phyloP scores from a whole-genome alignment of 345 rosid species.

The Sapria himalayana region DNA sequence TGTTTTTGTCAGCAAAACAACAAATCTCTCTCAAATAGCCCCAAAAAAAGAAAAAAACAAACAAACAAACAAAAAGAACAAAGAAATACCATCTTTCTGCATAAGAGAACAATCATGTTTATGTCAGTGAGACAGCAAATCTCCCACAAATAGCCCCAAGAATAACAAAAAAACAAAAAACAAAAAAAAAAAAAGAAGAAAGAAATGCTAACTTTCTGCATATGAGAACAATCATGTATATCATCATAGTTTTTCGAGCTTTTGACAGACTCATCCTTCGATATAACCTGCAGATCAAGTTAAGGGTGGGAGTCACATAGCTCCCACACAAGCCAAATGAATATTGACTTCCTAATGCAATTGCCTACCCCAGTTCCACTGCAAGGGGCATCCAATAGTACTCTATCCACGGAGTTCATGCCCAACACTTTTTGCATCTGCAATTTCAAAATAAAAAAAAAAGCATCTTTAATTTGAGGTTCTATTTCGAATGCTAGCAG shows the following conservation, averaged over 20 bases:
- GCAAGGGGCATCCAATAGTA: slow-evolving; percentile 90
- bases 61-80: no score
- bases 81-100: no score
- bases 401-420: slow-evolving; percentile 57
- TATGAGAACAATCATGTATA: slow-evolving; percentile 48
- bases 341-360: background rate
- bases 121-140: no score
- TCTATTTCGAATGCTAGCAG: no score
- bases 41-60: no score
- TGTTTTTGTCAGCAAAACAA: no score
- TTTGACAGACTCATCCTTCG: slow-evolving; percentile 88
- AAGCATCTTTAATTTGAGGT: no score
- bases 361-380: slow-evolving; percentile 91
- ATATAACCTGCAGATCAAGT: slow-evolving; percentile 28
- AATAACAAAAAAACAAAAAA: background rate
- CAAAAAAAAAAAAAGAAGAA: background rate
- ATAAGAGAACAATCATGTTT: no score
- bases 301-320: slow-evolving; percentile 8
- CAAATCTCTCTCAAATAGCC: no score
- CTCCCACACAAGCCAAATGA: slow-evolving; percentile 1
- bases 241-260: slow-evolving; percentile 65
- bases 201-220: slow-evolving; percentile 57
- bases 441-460: slow-evolving; percentile 8
- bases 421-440: slow-evolving; percentile 76
- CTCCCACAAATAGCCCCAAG: no score